Percentiles rank a stretch among this genome's conserved stretches.
Evolutionary conservation across 2,329 filamentous ascomycete species (phyloP).

Genomic region (Metarhizium guizhouense): DNA sequence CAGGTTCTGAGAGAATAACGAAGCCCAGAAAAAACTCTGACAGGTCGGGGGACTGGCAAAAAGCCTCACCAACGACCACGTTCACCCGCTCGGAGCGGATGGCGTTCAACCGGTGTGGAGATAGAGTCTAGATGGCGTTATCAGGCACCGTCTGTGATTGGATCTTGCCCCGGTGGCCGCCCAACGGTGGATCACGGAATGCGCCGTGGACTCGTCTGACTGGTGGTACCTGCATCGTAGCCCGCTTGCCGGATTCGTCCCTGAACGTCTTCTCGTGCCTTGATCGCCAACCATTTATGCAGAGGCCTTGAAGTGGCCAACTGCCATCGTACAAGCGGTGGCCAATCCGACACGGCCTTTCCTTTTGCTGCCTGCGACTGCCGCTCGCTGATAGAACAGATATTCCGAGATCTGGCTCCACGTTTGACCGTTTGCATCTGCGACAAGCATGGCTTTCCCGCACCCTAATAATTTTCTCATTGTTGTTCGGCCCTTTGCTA

Average conservation of each 20-base stretch:
- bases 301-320: background rate
- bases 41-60: background rate
- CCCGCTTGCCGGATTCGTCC: background rate
- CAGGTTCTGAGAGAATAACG: background rate
- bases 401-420: background rate
- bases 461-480: background rate
- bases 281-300: background rate
- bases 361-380: too few species aligned
- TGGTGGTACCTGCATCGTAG: constrained; percentile 13
- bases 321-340: background rate
- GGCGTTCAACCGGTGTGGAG: constrained; percentile 2
- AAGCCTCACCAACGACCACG: constrained; percentile 1
- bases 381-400: background rate
- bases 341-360: background rate
- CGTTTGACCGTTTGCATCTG: background rate
- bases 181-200: constrained; percentile 8
- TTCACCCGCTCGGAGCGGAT: background rate
- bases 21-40: constrained; percentile 3
- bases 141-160: constrained; percentile 15
- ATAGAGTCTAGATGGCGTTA: constrained; percentile 3
- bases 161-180: constrained; percentile 1
- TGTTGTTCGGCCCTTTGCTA: background rate
- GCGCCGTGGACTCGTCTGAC: constrained; percentile 7
- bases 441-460: background rate
- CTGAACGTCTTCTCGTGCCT: background rate